A percentile compares a stretch with the other conserved stretches of the same genome.
Conservation (phyloP, 2,329 filamentous ascomycete species). For the Leptodontidium sp. region DNA sequence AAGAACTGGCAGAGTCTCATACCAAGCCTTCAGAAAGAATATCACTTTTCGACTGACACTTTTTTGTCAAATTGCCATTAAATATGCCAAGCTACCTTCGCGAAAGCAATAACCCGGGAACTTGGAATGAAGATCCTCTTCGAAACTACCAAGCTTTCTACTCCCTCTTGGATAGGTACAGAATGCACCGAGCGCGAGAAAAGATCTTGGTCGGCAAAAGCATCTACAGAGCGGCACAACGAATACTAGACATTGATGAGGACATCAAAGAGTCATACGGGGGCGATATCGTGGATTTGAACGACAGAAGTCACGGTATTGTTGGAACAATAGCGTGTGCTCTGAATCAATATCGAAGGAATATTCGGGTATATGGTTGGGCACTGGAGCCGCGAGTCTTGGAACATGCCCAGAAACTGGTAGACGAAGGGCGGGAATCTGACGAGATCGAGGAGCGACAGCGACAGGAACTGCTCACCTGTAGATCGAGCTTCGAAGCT, state of each 20-base stretch:
- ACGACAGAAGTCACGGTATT: too few relatives aligned
- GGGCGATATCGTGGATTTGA: neutral
- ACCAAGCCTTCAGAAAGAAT: too few relatives aligned
- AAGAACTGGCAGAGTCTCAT: too few relatives aligned
- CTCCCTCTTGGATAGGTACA: neutral
- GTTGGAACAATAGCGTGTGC: neutral
- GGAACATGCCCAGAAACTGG: neutral
- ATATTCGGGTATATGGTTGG: neutral
- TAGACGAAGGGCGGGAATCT: neutral
- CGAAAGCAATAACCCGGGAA: neutral
- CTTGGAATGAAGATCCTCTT: neutral
- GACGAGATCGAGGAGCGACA: conserved; percentile 8
- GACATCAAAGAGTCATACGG: neutral
- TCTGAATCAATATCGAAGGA: neutral
- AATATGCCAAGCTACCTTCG: neutral
- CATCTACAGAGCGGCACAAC: neutral
- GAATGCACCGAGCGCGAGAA: neutral
- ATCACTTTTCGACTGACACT: too few relatives aligned
- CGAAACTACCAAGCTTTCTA: neutral
- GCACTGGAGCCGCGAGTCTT: neutral
- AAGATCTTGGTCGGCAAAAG: neutral
- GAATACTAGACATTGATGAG: conserved; percentile 11
- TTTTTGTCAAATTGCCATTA: neutral
- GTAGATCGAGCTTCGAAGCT: neutral
- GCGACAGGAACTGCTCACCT: neutral